Base-by-base conservation (phyloP, 2,329 filamentous ascomycete species). In the Cladosporium halotolerans region DNA sequence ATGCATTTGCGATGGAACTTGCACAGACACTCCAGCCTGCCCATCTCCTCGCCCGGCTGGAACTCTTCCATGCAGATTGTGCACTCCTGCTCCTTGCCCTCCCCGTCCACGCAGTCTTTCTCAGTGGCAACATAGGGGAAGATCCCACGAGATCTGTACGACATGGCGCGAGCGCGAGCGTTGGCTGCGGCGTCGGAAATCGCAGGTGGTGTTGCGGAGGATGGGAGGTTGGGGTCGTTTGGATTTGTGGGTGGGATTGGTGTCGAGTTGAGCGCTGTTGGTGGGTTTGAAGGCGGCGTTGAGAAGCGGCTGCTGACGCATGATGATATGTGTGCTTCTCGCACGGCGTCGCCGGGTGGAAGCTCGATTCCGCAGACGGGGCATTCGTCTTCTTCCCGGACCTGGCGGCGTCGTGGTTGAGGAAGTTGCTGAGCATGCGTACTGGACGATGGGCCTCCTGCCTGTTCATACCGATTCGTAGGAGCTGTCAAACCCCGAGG, bases 361-460 rank as follows among this genome's bases (percentile, higher is more conserved):
- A 90, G 75, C 68, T 89, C 85, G 36, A 75, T 71, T 63, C 88
- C 86, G 62, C 88, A 92, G 42, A 91, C 79, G 0, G 87, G 87
- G 57, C 88, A 92, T 62, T 89, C 85, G 64, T 91, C 87, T 64
- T 90, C 87, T 66, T 91, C 88, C 2, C 67, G 60, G 10, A 76
- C 66, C 55, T 67, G 55, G 5, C 64, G 59, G 10, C 63, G 56
- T 1, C 60, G 55, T 47, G 34, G 19, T 10, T 48, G 42, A 45
- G 49, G 42, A 10, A 19, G 42, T 9, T 16, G 32, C 19, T 44
- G 48, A 28, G 38, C 28, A 8, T n/a, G 31, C 33, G 31, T 23
- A 14, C 36, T 39, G 8, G 36, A 39, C 9, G 48, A 44, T 44
- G 48, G 44, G 32, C 39, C 40, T 9, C 13, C 16, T 10, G 40